Base-by-base conservation (phyloP, 192 early-diverging fungal genomes). In the Linnemannia exigua region DNA sequence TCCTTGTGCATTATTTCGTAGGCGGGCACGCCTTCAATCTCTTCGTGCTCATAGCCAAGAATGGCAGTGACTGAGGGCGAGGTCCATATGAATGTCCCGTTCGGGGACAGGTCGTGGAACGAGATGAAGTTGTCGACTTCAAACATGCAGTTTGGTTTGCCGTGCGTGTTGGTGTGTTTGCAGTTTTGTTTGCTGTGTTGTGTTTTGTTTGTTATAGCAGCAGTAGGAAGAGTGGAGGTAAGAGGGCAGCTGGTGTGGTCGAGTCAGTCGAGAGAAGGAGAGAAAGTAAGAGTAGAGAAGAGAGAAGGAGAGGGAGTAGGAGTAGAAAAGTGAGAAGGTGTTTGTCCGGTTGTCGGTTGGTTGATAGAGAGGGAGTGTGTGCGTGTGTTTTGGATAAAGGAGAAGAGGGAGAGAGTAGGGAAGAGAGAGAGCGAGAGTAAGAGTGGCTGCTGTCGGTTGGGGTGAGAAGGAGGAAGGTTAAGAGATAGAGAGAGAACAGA, bases 101-200 rank as follows among this genome's bases (percentile, higher is more conserved):
- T 51, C 12, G 87, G 80, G 0, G 91, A 79, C 50, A 88, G 81
- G 63, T 91, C 91, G 76, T 89, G 90, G 37, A 90, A 89, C 19
- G 84, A 74, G 52, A 91, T 89, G 71, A 79, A 91, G 80, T 85
- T 90, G 67, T 86, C 82, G 68, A 76, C 77, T 46, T 74, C n/a
- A 58, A 81, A 82, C 79, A 82, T 82, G 66, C 38, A 25, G 20
- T 54, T 25, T 54, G n/a, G 22, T n/a, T 22, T 22, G 15, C 31
- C 16, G 33, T 67, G 4, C 0, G 28, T 36, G 28, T 1, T 67
- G 66, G 28, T 36, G 66, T 1, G 17, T 5, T 36, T 15, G 20
- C 17, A 44, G 5, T 16, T 28, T 66, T 63, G 16, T 37, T 61
- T 76, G 7, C 28, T 54, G 14, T 66, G n/a, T 20, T 22, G 31